These are phyloP conservation scores for Canavalia ensiformis DNA, from an alignment of 306 rosid genomes.

Conservation along the genomic window DNA sequence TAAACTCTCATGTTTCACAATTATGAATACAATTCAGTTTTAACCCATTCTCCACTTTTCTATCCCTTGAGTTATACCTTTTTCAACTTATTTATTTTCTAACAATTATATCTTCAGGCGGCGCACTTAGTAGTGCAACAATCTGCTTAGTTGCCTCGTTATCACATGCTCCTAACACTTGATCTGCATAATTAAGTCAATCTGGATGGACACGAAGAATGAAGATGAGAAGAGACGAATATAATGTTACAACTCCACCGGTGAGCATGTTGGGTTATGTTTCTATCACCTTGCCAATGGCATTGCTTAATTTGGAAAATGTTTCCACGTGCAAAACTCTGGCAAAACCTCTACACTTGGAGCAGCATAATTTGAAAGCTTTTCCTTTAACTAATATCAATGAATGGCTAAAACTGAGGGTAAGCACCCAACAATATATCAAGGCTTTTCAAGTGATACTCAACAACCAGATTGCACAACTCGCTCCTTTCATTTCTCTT, in stretches of 20 bases:
- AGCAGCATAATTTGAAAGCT: constrained; percentile 93
- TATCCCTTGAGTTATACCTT: no score
- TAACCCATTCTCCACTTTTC: no score
- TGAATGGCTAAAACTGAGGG: no score
- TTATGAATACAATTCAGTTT: no score
- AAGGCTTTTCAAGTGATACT: no score
- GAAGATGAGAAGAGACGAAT: constrained; percentile 94
- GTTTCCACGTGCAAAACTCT: constrained; percentile 99
- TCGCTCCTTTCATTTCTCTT: no score
- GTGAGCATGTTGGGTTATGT: constrained; percentile 92
- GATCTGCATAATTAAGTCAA: constrained; percentile 97
- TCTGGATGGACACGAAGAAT: constrained; percentile 99
- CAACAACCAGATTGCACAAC: no score
- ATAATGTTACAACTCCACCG: constrained; percentile 88
- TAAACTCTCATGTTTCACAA: no score
- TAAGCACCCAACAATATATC: no score
- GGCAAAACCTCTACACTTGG: constrained; percentile 96
- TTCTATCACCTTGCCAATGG: constrained; percentile 98
- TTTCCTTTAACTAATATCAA: no score
- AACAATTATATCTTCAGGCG: constrained; percentile 82
- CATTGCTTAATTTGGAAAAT: constrained; percentile 92
- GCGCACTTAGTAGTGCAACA: constrained; percentile 97
- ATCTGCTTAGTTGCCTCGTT: constrained; percentile 91
- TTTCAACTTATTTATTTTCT: no score
- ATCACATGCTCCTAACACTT: constrained; percentile 93